A percentile compares a stretch with the other conserved stretches of the same genome.
phyloP scores from a whole-genome alignment of 768 basidiomycete species.

The Termitomyces sp. region DNA sequence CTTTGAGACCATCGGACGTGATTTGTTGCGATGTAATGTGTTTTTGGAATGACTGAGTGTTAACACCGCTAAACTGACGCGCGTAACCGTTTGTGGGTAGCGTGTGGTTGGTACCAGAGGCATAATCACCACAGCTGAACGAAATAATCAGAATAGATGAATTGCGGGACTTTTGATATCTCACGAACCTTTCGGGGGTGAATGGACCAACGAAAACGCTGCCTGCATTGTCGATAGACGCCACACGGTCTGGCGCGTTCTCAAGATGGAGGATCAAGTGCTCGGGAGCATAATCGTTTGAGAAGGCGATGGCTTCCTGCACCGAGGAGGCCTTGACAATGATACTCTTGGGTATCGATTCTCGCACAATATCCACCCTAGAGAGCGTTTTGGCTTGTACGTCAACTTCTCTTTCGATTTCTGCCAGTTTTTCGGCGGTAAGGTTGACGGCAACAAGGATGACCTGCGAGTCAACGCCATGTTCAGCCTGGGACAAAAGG shows the following conservation, averaged over 20 bases:
- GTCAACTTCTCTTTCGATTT: constrained; percentile 85
- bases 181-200: constrained; percentile 86
- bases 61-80: constrained; percentile 97
- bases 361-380: constrained; percentile 85
- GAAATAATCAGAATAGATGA: constrained; percentile 5
- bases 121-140: constrained; percentile 93
- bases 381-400: constrained; percentile 82
- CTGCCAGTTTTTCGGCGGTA: constrained; percentile 55
- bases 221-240: constrained; percentile 84
- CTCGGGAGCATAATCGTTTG: constrained; percentile 97
- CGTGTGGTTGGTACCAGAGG: constrained; percentile 98
- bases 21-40: constrained; percentile 98
- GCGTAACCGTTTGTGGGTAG: constrained; percentile 96
- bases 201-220: constrained; percentile 95
- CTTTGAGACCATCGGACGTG: constrained; percentile 69
- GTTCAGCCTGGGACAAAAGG: constrained; percentile 95
- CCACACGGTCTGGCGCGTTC: constrained; percentile 63
- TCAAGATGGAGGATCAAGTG: constrained; percentile 92
- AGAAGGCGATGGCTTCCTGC: constrained; percentile 82
- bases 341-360: constrained; percentile 87
- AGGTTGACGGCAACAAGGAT: constrained; percentile 85
- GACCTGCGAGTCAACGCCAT: constrained; percentile 97
- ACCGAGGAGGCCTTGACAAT: constrained; percentile 72
- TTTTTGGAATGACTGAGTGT: constrained; percentile 96
- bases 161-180: neutral